Evolutionary conservation across 768 basidiomycete genomes (phyloP).

Genomic region (Leccinum rimulosum): DNA sequence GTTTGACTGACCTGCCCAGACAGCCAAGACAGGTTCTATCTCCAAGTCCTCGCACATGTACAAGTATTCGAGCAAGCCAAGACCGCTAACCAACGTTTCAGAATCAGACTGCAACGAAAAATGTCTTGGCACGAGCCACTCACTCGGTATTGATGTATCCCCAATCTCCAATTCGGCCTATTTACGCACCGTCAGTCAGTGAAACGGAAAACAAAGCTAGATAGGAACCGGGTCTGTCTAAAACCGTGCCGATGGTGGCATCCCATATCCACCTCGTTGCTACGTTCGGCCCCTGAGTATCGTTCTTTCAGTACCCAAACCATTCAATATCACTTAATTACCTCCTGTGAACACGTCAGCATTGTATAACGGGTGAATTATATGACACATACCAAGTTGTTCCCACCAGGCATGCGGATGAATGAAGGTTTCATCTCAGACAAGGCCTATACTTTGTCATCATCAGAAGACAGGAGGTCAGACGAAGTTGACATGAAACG

Average conservation of each 20-base stretch:
- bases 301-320: neutral
- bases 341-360: constrained; percentile 36
- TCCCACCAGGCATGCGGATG: constrained; percentile 66
- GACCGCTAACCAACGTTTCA: neutral
- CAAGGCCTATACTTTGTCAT: constrained; percentile 37
- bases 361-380: constrained; percentile 17
- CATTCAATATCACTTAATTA: constrained; percentile 16
- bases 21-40: neutral
- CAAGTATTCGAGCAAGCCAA: neutral
- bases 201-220: neutral
- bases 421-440: constrained; percentile 54
- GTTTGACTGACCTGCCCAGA: neutral
- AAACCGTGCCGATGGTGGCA: constrained; percentile 51
- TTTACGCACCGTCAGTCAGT: neutral
- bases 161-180: constrained; percentile 57
- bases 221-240: constrained; percentile 40
- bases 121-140: neutral
- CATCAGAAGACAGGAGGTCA: neutral
- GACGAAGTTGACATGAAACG: neutral
- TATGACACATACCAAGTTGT: constrained; percentile 46
- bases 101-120: neutral
- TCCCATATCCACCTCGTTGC: constrained; percentile 64
- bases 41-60: neutral
- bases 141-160: constrained; percentile 45
- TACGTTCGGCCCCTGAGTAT: constrained; percentile 46